Evolutionary conservation across 1,139 yeast genomes (phyloP).

Genomic region (Saccharomyces hybrid): DNA sequence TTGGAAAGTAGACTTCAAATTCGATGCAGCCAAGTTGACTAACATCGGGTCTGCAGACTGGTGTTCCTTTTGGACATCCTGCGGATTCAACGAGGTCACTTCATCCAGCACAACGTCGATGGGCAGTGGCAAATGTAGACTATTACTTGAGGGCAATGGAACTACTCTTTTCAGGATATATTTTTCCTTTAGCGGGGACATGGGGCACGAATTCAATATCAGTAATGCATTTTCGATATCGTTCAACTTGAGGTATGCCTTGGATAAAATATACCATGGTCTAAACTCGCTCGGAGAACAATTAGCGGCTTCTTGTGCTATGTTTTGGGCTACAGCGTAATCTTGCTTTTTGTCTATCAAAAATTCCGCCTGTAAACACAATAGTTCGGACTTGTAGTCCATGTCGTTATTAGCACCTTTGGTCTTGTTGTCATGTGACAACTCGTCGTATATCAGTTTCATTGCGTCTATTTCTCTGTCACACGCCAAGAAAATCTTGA

Average conservation of each 20-base stretch:
- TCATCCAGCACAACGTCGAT: slow-evolving; percentile 60
- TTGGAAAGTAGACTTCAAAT: slow-evolving; percentile 76
- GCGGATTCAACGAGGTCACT: slow-evolving; percentile 43
- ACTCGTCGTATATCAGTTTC: slow-evolving; percentile 52
- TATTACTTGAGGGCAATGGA: slow-evolving; percentile 29
- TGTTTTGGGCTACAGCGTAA: slow-evolving; percentile 64
- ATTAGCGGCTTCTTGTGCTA: slow-evolving; percentile 76
- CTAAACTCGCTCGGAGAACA: slow-evolving; percentile 87
- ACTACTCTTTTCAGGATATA: slow-evolving; percentile 45
- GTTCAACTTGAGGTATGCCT: slow-evolving; percentile 63
- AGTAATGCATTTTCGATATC: slow-evolving; percentile 81
- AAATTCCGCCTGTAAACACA: slow-evolving; percentile 60
- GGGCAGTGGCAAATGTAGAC: slow-evolving; percentile 75
- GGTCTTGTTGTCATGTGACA: slow-evolving; percentile 35
- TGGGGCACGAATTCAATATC: slow-evolving; percentile 88
- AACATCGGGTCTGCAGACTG: slow-evolving; percentile 60
- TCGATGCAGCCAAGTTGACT: slow-evolving; percentile 74
- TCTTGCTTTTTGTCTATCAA: slow-evolving; percentile 56
- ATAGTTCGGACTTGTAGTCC: slow-evolving; percentile 26
- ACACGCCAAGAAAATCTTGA: slow-evolving; percentile 48
- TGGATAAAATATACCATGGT: slow-evolving; percentile 81
- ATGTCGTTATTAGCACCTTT: slow-evolving; percentile 38
- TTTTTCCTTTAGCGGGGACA: slow-evolving; percentile 78
- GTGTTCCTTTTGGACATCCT: slow-evolving; percentile 52
- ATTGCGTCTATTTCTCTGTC: slow-evolving; percentile 80